A percentile compares a stretch with the other conserved stretches of the same genome.
These are phyloP conservation scores for Starmerella bombicola DNA, from an alignment of 805 yeast species.

Conservation along the genomic window DNA sequence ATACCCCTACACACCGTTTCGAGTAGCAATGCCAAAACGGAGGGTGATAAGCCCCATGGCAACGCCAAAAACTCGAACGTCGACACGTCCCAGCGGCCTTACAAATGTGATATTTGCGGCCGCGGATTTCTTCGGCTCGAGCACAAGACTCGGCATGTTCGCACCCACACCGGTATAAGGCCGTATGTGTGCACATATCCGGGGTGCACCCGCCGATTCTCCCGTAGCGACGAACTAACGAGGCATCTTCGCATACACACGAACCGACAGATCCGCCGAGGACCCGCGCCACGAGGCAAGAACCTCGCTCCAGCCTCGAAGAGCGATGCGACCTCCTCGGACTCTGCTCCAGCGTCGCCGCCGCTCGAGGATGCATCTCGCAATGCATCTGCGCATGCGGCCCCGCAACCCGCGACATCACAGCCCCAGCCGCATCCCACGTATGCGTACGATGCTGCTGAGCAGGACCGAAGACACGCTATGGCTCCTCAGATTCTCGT, in stretches of 20 bases:
- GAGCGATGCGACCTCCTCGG: too few relatives aligned
- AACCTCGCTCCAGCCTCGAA: conserved; percentile 15
- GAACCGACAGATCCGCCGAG: conserved; percentile 23
- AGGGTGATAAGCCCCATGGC: background rate
- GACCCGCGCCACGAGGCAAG: conserved; percentile 17
- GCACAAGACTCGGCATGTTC: conserved; percentile 81
- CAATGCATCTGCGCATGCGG: too few relatives aligned
- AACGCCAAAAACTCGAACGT: conserved; percentile 6
- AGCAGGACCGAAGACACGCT: too few relatives aligned
- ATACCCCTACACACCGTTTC: conserved; percentile 5
- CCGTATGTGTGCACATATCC: conserved; percentile 78
- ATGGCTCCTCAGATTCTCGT: conserved; percentile 3
- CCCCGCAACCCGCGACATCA: too few relatives aligned
- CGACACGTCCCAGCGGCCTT: conserved; percentile 47
- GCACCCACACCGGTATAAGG: conserved; percentile 89
- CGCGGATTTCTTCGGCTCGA: conserved; percentile 81
- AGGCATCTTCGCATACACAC: conserved; percentile 71
- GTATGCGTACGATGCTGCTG: background rate
- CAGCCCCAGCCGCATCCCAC: background rate
- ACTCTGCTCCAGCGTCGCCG: too few relatives aligned
- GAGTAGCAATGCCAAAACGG: conserved; percentile 6
- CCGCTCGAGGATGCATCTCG: too few relatives aligned
- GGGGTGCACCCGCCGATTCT: conserved; percentile 61
- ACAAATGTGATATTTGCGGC: conserved; percentile 70
- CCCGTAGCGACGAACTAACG: conserved; percentile 74